A percentile compares a stretch with the other conserved stretches of the same genome.
phyloP scores from a whole-genome alignment of 129 eudicot genomes.

The Lactuca sativa region DNA sequence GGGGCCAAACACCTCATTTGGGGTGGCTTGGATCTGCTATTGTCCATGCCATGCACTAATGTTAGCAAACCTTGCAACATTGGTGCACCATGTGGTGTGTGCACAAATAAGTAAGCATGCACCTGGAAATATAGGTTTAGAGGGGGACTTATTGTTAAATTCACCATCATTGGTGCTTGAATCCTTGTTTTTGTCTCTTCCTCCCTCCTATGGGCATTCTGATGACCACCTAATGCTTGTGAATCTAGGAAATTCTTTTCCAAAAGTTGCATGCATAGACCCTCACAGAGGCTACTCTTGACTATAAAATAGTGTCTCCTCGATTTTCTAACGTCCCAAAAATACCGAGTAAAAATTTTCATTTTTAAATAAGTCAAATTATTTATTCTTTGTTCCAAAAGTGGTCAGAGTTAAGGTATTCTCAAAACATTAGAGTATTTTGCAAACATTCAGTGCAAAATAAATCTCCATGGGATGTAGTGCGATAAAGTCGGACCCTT shows the following conservation, averaged over 20 bases:
- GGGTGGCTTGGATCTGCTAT: no score
- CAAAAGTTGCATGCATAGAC: constrained; percentile 62
- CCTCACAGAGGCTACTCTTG: constrained; percentile 37
- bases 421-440: no score
- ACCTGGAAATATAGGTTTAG: constrained; percentile 46
- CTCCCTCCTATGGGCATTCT: constrained; percentile 71
- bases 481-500: no score
- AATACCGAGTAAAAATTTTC: background rate
- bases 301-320: constrained; percentile 24
- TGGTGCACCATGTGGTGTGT: constrained; percentile 32
- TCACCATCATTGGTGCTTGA: constrained; percentile 30
- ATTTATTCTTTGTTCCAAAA: no score
- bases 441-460: no score
- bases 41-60: constrained; percentile 11
- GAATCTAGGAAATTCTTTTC: constrained; percentile 57
- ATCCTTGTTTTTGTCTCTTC: constrained; percentile 51
- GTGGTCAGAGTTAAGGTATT: no score
- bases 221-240: constrained; percentile 78
- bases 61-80: constrained; percentile 26
- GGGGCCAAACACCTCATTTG: no score
- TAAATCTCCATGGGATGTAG: no score
- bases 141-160: constrained; percentile 27
- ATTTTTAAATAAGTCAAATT: no score
- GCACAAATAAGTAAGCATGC: constrained; percentile 42
- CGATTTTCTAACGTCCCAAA: constrained; percentile 39